phyloP scores from a whole-genome alignment of 495 filamentous ascomycete species.

The Lasiosphaeria hispida region DNA sequence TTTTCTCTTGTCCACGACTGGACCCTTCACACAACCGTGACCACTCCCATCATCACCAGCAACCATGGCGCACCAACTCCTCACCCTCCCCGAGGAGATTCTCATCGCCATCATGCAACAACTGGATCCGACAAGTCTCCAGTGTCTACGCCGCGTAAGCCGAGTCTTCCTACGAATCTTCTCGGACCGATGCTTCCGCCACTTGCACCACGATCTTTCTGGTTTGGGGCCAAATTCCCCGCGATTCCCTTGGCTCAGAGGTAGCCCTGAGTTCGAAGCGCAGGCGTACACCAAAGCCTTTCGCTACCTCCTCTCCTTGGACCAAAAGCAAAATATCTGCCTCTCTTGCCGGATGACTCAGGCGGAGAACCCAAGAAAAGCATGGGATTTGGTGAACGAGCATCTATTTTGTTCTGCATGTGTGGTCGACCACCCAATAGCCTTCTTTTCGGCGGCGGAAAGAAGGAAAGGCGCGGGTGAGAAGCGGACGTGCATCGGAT shows the following conservation, averaged over 20 bases:
- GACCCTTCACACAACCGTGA: slow-evolving; percentile 2
- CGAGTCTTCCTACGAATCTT: too few species aligned
- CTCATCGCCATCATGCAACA: too few species aligned
- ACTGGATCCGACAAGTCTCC: too few species aligned
- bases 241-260: background rate
- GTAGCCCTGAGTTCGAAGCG: background rate
- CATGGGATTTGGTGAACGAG: slow-evolving; percentile 1
- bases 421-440: background rate
- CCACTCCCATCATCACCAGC: slow-evolving; percentile 2
- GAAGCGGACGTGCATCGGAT: slow-evolving; percentile 1
- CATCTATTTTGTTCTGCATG: background rate
- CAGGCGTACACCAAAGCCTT: too few species aligned
- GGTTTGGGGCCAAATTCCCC: background rate
- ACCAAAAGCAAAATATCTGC: background rate
- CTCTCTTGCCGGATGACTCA: background rate
- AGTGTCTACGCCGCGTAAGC: too few species aligned
- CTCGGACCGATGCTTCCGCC: background rate
- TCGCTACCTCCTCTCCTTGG: too few species aligned
- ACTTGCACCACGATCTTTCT: background rate
- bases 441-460: slow-evolving; percentile 1
- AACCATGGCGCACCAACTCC: background rate
- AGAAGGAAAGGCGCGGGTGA: background rate
- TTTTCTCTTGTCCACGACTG: too few species aligned
- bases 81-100: background rate
- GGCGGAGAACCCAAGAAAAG: background rate